Evolutionary conservation across 2,329 filamentous ascomycete species (phyloP).

Genomic region (Penicillium sp.): DNA sequence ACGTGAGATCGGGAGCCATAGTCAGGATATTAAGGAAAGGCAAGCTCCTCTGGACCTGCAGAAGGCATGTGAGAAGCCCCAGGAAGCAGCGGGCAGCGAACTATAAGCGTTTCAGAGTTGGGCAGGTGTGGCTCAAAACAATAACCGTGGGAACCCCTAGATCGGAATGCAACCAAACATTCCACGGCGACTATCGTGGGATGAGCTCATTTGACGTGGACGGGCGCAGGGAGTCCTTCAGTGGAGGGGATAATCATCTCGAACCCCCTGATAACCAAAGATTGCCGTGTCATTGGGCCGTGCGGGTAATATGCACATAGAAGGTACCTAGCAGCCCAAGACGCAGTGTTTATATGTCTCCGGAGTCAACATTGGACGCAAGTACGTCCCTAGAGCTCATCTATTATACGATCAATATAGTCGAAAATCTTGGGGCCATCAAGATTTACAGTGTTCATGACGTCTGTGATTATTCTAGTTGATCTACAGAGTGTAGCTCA

Average conservation of each 20-base stretch:
- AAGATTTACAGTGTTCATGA: not conserved
- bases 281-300: not conserved
- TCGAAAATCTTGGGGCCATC: not conserved
- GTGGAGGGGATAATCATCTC: not conserved
- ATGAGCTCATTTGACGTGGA: conserved; percentile 16
- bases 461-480: not conserved
- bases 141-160: conserved; percentile 33
- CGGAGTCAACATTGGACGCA: not conserved
- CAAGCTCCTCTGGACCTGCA: conserved; percentile 16
- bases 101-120: conserved; percentile 17
- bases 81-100: conserved; percentile 1
- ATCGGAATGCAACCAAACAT: conserved; percentile 30
- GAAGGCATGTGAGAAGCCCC: conserved; percentile 12
- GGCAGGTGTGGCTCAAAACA: conserved; percentile 20
- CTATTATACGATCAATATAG: not conserved
- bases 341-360: no score
- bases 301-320: not conserved
- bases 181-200: conserved; percentile 13
- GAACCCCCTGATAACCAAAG: not conserved
- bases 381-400: not conserved
- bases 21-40: not conserved
- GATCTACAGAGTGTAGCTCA: not conserved
- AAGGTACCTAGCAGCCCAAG: not conserved
- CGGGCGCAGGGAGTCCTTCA: not conserved
- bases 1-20: conserved; percentile 52